These are phyloP conservation scores for Oryza brachyantha DNA, from an alignment of 176 grass and related monocot species.

Conservation along the genomic window DNA sequence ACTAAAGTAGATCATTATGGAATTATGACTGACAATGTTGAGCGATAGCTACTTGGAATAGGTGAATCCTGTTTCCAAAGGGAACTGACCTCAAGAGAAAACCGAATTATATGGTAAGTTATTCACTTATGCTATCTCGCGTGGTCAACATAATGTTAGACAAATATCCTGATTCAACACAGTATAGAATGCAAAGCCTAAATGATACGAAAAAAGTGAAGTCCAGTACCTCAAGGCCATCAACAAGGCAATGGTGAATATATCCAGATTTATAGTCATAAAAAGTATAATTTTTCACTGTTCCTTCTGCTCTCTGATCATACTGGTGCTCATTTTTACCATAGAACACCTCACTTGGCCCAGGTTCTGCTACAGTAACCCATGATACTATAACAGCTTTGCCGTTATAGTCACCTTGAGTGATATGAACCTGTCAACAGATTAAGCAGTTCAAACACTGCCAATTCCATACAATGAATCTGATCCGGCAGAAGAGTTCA, in stretches of 20 bases:
- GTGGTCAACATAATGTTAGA: background rate
- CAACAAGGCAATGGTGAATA: slow-evolving; percentile 86
- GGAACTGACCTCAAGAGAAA: slow-evolving; percentile 3
- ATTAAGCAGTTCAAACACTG: slow-evolving; percentile 1
- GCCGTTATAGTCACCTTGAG: slow-evolving; percentile 96
- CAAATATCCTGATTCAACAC: background rate
- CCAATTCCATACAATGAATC: background rate
- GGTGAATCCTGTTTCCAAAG: background rate
- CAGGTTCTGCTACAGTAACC: slow-evolving; percentile 69
- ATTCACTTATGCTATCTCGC: background rate
- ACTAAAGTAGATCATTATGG: background rate
- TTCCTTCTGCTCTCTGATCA: slow-evolving; percentile 63
- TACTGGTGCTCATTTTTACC: slow-evolving; percentile 56
- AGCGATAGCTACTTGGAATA: background rate
- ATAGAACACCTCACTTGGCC: slow-evolving; percentile 67
- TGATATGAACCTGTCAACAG: slow-evolving; percentile 78
- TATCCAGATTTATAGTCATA: slow-evolving; percentile 93
- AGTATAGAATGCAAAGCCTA: slow-evolving; percentile 10
- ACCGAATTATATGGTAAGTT: background rate
- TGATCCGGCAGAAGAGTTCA: background rate
- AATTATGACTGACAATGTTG: background rate
- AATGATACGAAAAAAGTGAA: slow-evolving; percentile 12
- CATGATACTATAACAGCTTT: slow-evolving; percentile 86
- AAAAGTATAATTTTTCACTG: slow-evolving; percentile 81
- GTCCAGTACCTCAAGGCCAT: slow-evolving; percentile 63